These are phyloP conservation scores for Sorghum bicolor DNA, from an alignment of 176 grass and related monocot genomes.

Conservation along the genomic window DNA sequence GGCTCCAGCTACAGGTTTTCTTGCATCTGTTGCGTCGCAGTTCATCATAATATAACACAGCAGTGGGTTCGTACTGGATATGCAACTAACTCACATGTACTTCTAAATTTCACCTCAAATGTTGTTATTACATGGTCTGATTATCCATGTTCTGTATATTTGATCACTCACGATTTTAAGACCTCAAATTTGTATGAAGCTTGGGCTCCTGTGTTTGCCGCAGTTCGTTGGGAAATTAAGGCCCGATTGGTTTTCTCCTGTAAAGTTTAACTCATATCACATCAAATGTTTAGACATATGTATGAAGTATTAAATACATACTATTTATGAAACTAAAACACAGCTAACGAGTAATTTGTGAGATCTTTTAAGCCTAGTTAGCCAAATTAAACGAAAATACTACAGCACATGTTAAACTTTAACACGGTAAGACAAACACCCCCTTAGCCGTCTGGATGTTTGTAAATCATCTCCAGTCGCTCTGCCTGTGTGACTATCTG, in stretches of 20 bases:
- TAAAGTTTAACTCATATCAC: too few species aligned
- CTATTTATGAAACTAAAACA: too few species aligned
- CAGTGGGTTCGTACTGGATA: background rate
- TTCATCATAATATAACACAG: background rate
- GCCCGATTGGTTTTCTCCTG: too few species aligned
- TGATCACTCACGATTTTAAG: background rate
- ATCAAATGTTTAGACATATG: too few species aligned
- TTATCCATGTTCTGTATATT: background rate
- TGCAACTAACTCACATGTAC: background rate
- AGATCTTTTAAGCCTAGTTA: too few species aligned
- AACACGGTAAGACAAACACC: too few species aligned
- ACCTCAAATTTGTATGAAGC: background rate
- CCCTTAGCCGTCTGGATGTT: background rate
- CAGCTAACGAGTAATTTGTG: too few species aligned
- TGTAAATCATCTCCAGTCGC: background rate
- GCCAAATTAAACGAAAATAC: too few species aligned
- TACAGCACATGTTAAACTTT: too few species aligned
- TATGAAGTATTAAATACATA: too few species aligned
- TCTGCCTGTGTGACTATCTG: background rate
- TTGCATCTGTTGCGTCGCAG: background rate
- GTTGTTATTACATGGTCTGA: background rate
- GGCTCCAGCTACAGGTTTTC: conserved; percentile 10
- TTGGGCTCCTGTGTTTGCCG: background rate
- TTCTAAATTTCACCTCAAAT: background rate
- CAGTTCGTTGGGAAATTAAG: background rate